Conservation (phyloP, 306 rosid species). For the Ormosia emarginata region DNA sequence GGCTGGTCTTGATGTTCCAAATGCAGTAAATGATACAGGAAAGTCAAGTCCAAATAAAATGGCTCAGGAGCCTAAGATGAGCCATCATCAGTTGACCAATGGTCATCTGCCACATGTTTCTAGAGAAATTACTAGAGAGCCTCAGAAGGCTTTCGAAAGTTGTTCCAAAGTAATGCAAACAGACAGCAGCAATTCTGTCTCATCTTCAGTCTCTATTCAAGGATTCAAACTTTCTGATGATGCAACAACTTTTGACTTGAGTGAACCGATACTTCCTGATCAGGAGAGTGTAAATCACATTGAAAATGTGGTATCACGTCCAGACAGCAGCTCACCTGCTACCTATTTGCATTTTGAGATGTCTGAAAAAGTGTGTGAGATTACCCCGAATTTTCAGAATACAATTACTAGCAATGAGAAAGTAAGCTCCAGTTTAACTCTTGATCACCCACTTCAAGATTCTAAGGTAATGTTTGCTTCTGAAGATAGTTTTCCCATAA, state of each 20-base stretch:
- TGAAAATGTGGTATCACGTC: slow-evolving; percentile 40
- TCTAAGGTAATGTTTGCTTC: slow-evolving; percentile 16
- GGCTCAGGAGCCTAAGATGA: slow-evolving; percentile 40
- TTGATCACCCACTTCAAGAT: slow-evolving; percentile 20
- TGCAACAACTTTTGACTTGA: slow-evolving; percentile 63
- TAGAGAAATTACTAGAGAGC: slow-evolving; percentile 41
- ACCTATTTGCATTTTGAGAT: slow-evolving; percentile 22
- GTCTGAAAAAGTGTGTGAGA: slow-evolving; percentile 21
- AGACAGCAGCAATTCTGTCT: slow-evolving; percentile 61
- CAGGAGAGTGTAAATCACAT: slow-evolving; percentile 28
- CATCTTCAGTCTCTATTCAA: slow-evolving; percentile 74
- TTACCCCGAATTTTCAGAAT: neutral
- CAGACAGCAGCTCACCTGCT: slow-evolving; percentile 31
- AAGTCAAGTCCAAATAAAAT: slow-evolving; percentile 41
- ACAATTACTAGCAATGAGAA: slow-evolving; percentile 16
- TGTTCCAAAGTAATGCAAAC: slow-evolving; percentile 59
- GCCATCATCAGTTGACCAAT: slow-evolving; percentile 37
- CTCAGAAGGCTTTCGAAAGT: slow-evolving; percentile 45
- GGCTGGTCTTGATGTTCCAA: slow-evolving; percentile 49
- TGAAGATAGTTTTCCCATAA: slow-evolving; percentile 21
- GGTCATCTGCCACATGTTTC: slow-evolving; percentile 36
- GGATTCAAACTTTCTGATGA: slow-evolving; percentile 65
- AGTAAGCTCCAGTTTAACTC: slow-evolving; percentile 21
- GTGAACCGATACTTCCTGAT: slow-evolving; percentile 36
- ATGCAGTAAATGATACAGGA: slow-evolving; percentile 32